Percentiles rank a stretch among this genome's conserved stretches.
Evolutionary conservation across 345 rosid species (phyloP).

Genomic region (Anacardium occidentale): DNA sequence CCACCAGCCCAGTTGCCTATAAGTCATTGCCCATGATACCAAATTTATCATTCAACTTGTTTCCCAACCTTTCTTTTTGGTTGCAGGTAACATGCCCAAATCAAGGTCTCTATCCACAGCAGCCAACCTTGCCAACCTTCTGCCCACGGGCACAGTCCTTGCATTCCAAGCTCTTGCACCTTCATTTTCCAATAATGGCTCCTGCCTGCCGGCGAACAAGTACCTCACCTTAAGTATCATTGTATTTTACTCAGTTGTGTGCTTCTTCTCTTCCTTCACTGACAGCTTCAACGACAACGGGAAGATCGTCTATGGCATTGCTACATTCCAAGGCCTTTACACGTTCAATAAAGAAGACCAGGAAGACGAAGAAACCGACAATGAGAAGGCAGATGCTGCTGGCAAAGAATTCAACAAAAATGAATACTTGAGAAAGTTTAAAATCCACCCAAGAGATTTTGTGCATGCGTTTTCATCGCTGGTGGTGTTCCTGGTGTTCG

Average conservation of each 20-base stretch:
- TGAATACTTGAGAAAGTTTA: conserved; percentile 1
- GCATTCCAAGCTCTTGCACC: conserved; percentile 44
- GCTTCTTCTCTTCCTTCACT: conserved; percentile 54
- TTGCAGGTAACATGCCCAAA: neutral
- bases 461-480: conserved; percentile 47
- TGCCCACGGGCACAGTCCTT: conserved; percentile 58
- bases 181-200: conserved; percentile 48
- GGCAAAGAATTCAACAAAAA: neutral
- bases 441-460: conserved; percentile 33
- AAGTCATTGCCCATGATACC: neutral
- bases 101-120: conserved; percentile 26
- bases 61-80: neutral
- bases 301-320: conserved; percentile 44
- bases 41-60: neutral
- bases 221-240: conserved; percentile 38
- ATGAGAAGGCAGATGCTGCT: neutral
- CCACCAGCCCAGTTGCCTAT: neutral
- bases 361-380: neutral
- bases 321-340: conserved; percentile 33
- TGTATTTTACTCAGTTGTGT: conserved; percentile 21
- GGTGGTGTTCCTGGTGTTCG: conserved; percentile 50
- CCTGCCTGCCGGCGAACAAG: conserved; percentile 29
- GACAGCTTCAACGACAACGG: conserved; percentile 45
- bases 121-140: conserved; percentile 51
- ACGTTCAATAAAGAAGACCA: conserved; percentile 30